These are phyloP conservation scores for Pilaira anomala DNA, from an alignment of 192 early-diverging fungal genomes.

Conservation along the genomic window DNA sequence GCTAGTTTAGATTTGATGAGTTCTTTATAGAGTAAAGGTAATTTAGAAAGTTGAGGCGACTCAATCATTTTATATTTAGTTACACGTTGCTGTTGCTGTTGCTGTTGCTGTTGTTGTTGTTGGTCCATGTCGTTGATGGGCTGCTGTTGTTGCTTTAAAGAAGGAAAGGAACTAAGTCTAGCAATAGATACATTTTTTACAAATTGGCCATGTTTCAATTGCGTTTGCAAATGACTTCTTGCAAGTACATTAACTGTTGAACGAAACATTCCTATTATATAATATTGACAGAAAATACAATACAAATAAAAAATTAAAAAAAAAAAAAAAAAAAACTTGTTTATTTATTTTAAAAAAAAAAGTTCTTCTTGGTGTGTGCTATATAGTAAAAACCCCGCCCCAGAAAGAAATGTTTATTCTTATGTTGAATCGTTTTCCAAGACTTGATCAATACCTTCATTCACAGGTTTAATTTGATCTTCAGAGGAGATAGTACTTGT, in stretches of 20 bases:
- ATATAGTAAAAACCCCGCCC: neutral
- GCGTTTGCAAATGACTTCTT: no score
- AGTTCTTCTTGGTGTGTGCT: no score
- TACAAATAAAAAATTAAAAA: no score
- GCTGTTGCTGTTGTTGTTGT: no score
- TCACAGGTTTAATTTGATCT: constrained; percentile 28
- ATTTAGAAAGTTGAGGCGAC: constrained; percentile 23
- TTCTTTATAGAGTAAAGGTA: constrained; percentile 60
- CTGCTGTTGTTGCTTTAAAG: neutral
- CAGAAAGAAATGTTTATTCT: neutral
- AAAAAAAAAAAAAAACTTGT: no score
- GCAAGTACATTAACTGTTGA: no score
- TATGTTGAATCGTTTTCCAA: constrained; percentile 12
- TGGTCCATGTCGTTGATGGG: neutral
- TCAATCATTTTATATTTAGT: constrained; percentile 1
- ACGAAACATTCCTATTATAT: no score
- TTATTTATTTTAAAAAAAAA: no score
- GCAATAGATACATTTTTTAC: no score
- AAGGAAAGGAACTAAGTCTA: neutral
- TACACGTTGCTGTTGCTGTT: neutral
- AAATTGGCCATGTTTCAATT: no score
- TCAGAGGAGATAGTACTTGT: neutral
- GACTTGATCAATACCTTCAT: constrained; percentile 34
- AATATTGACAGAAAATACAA: no score
- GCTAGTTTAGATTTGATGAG: constrained; percentile 86